A percentile compares a stretch with the other conserved stretches of the same genome.
Conservation (phyloP, 2,329 filamentous ascomycete genomes). For the Mycosphaerella arachidis region DNA sequence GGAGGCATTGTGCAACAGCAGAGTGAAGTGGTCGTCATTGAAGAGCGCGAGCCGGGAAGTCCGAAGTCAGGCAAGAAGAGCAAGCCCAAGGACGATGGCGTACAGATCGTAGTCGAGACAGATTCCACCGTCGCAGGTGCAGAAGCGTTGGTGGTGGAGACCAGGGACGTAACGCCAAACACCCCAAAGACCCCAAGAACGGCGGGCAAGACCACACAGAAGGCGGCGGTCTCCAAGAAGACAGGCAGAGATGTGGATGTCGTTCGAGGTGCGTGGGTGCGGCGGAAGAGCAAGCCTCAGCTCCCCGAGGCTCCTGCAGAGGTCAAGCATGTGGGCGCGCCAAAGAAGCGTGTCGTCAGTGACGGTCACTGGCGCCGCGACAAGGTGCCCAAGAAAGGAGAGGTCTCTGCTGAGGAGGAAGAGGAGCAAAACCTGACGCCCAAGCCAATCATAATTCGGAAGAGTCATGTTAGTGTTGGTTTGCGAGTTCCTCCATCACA, state of each 20-base stretch:
- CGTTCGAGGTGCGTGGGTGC: conserved; percentile 34
- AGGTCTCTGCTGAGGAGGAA: conserved; percentile 13
- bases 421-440: conserved; percentile 25
- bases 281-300: conserved; percentile 32
- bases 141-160: conserved; percentile 14
- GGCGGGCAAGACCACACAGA: conserved; percentile 7
- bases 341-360: conserved; percentile 88
- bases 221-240: conserved; percentile 17
- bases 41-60: conserved; percentile 8
- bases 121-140: conserved; percentile 10
- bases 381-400: conserved; percentile 21
- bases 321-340: conserved; percentile 55
- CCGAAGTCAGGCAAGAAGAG: neutral
- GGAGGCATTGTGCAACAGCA: conserved; percentile 27
- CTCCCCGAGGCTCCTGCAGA: conserved; percentile 41
- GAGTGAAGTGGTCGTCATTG: conserved; percentile 26
- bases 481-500: conserved; percentile 32
- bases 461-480: conserved; percentile 31
- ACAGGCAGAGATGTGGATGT: conserved; percentile 29
- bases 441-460: conserved; percentile 28
- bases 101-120: conserved; percentile 21
- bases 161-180: neutral
- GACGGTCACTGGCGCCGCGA: conserved; percentile 72
- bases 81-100: conserved; percentile 8
- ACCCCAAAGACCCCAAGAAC: conserved; percentile 5